Base-by-base conservation (phyloP, 2,329 filamentous ascomycete species). In the Ceratocystis alfenasii region DNA sequence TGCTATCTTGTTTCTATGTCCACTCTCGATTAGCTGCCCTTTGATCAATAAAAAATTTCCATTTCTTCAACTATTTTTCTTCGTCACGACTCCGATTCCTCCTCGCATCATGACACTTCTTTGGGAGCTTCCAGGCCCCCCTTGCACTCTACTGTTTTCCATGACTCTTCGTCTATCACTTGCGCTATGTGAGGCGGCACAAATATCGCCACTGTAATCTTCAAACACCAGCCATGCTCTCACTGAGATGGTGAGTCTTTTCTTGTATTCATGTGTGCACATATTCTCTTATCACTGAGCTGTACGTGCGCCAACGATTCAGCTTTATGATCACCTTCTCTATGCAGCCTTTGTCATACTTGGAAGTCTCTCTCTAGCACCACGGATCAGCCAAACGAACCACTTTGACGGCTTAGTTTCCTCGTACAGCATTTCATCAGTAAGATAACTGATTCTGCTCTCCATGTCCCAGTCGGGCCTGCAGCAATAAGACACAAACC, bases 21-120 rank as follows among this genome's bases (percentile, higher is more conserved):
- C 48, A 53, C 48, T 53, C 22, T 59, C 55, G 55, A 36, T 36
- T 59, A 30, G 55, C 15, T 59, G 55, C 55, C 28, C 28, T 59
- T 59, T 36, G 5, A 30, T n/a, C 55, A 36, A 20, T 59, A 33
- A 8, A 59, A 36, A n/a, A 20, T n/a, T 25, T 53, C 20, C 3
- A 7, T 48, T 48, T 22, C 25, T 15, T 53, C 20, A 22, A 22
- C 20, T 53, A 22, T 5, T 20, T n/a, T 59, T 59, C 6, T 20
- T 7, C 30, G 4, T 20, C 28, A 3, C 20, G 36, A 15, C 12
- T 59, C 55, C 55, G 20, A 28, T 59, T 33, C 55, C 55, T 59
- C 55, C 55, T 59, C 55, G 55, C 55, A 36, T 59, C 28, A 33
- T 59, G 55, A 20, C 55, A 59, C 55, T 36, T 59, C 55, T 33